These are phyloP conservation scores for Phytophthora citrophthora DNA, from an alignment of 352 stramenopile species.

Conservation along the genomic window DNA sequence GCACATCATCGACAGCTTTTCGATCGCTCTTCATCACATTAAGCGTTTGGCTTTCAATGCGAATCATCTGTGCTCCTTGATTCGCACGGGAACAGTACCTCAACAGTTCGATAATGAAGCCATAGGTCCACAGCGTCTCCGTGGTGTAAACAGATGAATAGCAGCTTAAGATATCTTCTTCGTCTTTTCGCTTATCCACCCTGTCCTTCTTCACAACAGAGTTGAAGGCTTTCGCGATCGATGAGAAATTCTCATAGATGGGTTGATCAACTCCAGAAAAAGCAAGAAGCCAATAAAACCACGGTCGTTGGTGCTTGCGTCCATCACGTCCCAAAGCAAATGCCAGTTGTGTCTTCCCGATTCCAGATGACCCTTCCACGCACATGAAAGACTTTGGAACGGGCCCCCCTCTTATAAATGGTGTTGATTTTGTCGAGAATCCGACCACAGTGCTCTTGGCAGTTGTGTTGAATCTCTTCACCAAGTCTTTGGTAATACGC, in stretches of 20 bases:
- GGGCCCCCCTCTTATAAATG: neutral
- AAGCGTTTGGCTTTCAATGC: neutral
- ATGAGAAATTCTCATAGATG: neutral
- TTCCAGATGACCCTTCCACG: neutral
- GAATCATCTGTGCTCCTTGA: slow-evolving; percentile 10
- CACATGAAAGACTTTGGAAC: neutral
- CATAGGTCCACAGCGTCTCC: slow-evolving; percentile 1
- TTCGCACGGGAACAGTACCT: neutral
- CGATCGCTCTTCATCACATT: neutral
- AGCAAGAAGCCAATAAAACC: neutral
- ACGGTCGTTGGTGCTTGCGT: neutral
- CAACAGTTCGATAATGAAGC: slow-evolving; percentile 2
- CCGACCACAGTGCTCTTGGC: neutral
- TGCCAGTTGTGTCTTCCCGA: neutral
- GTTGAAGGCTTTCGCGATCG: neutral
- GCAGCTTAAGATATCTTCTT: neutral
- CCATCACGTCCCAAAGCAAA: neutral
- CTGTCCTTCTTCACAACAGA: neutral
- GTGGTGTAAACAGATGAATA: neutral
- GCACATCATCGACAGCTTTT: neutral
- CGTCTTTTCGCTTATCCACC: too few species aligned
- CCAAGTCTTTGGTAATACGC: too few species aligned
- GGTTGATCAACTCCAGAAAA: too few species aligned
- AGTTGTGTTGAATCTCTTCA: neutral
- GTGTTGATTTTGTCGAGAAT: neutral